Conservation (phyloP, 768 basidiomycete genomes). For the Asterophora lycoperdoides region DNA sequence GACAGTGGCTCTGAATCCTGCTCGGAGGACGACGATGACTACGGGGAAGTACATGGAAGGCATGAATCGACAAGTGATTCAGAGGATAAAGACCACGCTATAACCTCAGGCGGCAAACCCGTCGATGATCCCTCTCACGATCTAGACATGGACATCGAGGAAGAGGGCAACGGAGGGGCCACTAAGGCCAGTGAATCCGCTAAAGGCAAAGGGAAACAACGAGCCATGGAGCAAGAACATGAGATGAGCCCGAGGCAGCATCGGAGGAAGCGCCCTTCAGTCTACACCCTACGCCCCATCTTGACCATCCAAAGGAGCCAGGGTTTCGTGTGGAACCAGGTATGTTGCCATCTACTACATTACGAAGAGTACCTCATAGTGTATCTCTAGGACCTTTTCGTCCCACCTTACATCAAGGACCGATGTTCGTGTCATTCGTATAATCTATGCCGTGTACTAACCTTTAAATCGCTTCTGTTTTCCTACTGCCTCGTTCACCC, state of each 20-base stretch:
- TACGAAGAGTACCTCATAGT: conserved; percentile 2
- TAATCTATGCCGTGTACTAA: conserved; percentile 18
- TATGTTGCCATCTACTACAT: conserved; percentile 29
- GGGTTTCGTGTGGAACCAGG: conserved; percentile 92
- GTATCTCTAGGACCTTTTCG: conserved; percentile 65
- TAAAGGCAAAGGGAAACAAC: conserved; percentile 80
- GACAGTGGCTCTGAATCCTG: conserved; percentile 59
- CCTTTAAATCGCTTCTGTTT: conserved; percentile 4
- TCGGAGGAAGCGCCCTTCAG: conserved; percentile 51
- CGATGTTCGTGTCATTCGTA: conserved; percentile 58
- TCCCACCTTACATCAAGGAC: conserved; percentile 87
- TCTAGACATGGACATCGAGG: conserved; percentile 56
- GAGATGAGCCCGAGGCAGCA: conserved; percentile 44
- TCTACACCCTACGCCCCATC: conserved; percentile 72
- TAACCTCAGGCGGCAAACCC: conserved; percentile 25
- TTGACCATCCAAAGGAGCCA: conserved; percentile 83
- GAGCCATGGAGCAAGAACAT: conserved; percentile 64
- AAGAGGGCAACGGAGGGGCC: conserved; percentile 33
- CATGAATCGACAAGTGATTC: conserved; percentile 23
- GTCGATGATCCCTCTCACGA: conserved; percentile 31
- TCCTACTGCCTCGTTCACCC: conserved; percentile 10
- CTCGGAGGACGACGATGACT: conserved; percentile 75
- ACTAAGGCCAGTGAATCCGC: conserved; percentile 36
- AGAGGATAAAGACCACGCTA: conserved; percentile 32
- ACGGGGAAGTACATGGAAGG: conserved; percentile 26